Conservation (phyloP, 148 eudicot genomes). For the Hydrangea macrophylla region DNA sequence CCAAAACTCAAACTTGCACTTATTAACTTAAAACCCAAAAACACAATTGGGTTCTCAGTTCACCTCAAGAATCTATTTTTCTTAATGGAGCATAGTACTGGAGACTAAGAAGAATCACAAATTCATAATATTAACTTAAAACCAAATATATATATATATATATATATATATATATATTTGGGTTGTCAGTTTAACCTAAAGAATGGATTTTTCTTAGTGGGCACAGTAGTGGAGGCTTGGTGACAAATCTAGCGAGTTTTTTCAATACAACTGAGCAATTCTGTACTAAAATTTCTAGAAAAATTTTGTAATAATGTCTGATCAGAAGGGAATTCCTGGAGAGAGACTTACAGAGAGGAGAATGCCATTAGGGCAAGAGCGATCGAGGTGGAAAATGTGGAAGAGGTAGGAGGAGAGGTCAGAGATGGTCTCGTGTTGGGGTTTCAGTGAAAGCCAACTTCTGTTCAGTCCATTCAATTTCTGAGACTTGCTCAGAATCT, state of each 20-base stretch:
- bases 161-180: no score
- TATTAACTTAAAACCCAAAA: background rate
- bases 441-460: constrained; percentile 66
- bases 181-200: no score
- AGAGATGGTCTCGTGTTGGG: constrained; percentile 43
- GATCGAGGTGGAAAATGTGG: constrained; percentile 49
- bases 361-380: constrained; percentile 77
- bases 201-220: no score
- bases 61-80: background rate
- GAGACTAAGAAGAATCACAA: background rate
- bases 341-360: constrained; percentile 54
- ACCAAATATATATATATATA: no score
- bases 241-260: background rate
- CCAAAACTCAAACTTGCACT: background rate
- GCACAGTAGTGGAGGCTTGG: background rate
- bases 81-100: background rate
- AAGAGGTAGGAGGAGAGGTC: constrained; percentile 48
- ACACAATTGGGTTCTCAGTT: background rate
- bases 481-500: constrained; percentile 54
- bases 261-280: constrained; percentile 5
- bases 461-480: constrained; percentile 49
- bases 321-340: constrained; percentile 12
- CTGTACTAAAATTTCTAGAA: no score
- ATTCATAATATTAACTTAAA: background rate
- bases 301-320: no score